Base-by-base conservation (phyloP, 495 filamentous ascomycete genomes). In the Tuber indicum region DNA sequence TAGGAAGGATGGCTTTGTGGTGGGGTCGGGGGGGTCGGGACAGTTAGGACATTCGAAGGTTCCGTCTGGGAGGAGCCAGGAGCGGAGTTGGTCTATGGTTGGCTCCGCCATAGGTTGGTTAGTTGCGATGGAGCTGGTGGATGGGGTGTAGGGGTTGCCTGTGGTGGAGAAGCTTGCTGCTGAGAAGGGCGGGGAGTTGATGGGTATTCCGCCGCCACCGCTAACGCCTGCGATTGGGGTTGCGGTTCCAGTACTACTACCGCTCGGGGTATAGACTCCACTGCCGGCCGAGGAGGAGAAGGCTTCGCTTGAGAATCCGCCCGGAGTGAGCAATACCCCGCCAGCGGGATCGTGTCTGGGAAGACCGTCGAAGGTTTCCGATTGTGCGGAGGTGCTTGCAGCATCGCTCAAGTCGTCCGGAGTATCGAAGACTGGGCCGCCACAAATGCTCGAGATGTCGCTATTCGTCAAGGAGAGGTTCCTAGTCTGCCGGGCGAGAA, bases 401-500 rank as follows among this genome's bases (percentile, higher is more conserved):
- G 78, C 70, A 26, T 75, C 42, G 46, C 76, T 75, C 19, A 76
- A 80, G 45, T 66, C 17, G 21, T 69, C 69, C 36, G 78, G 78
- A 1, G 76, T 80, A n/a, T n/a, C 41, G 21, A 62, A 21, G 26
- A 52, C 5, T 32, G 52, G 52, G 6, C 74, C 43, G 14, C 8
- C 58, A 36, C 58, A 66, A 17, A 36, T 45, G 71, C 36, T 45
- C 14, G 71, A 72, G 39, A 66, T 26, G 0, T 36, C 58, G 58
- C 58, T 66, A 3, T 7, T 66, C 12, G 32, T 2, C 3, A 66
- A 12, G 26, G 58, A 66, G 58, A 66, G 32, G 16, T 66, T 80
- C 71, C 26, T 12, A 45, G 43, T 47, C 49, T 46, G 62, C 58
- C 32, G 46, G 62, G n/a, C 74, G 26, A 66, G 70, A 41, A 79